Conservation (phyloP, 371 early-diverging fungal species). For the Mortierella sp. region DNA sequence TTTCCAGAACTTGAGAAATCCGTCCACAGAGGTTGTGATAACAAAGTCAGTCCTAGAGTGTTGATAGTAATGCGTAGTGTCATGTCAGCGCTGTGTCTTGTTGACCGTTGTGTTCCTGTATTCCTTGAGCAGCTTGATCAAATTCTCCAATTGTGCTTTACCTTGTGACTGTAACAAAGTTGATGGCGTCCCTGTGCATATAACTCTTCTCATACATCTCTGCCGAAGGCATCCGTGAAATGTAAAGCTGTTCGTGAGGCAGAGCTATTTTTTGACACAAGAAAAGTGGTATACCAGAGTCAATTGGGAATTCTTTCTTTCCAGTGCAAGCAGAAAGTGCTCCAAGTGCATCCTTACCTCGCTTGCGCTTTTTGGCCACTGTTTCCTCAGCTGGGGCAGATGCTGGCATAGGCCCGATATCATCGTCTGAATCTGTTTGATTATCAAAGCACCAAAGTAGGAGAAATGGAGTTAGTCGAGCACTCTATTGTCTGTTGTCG, state of each 20-base stretch:
- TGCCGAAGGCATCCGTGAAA: conserved; percentile 83
- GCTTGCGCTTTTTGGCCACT: conserved; percentile 53
- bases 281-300: neutral
- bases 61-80: neutral
- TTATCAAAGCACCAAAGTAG: neutral
- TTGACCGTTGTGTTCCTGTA: no score
- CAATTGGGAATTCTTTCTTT: neutral
- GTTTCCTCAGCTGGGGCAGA: conserved; percentile 34
- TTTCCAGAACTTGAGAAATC: conserved; percentile 99
- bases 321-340: neutral
- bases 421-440: conserved; percentile 59
- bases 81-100: neutral
- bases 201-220: conserved; percentile 95
- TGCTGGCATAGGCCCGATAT: conserved; percentile 67
- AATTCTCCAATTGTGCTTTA: conserved; percentile 32
- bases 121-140: neutral
- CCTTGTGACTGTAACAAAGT: conserved; percentile 82
- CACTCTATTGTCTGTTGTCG: neutral
- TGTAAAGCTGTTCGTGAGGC: conserved; percentile 82
- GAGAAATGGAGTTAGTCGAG: neutral
- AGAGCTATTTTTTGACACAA: conserved; percentile 58
- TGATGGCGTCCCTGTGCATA: conserved; percentile 95
- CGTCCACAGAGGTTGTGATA: conserved; percentile 95
- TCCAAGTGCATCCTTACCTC: conserved; percentile 14
- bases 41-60: conserved; percentile 87